phyloP scores from a whole-genome alignment of 495 filamentous ascomycete genomes.

The Lophiotrema nucula region DNA sequence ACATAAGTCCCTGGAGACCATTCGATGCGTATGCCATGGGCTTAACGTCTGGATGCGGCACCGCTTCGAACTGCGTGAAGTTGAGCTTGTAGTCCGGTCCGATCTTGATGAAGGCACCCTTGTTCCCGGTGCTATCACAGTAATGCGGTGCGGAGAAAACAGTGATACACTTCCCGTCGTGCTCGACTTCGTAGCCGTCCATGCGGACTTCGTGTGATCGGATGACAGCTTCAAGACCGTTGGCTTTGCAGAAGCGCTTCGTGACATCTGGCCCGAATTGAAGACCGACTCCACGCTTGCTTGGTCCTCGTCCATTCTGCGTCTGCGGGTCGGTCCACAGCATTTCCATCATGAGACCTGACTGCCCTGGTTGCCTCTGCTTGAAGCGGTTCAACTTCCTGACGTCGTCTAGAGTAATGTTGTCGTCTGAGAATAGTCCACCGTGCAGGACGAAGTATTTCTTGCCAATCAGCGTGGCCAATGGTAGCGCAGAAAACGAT shows the following conservation, averaged over 20 bases:
- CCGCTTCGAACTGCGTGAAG: constrained; percentile 91
- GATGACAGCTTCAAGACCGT: constrained; percentile 91
- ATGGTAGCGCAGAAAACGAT: constrained; percentile 89
- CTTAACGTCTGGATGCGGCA: constrained; percentile 90
- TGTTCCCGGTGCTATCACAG: constrained; percentile 96
- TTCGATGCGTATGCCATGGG: constrained; percentile 66
- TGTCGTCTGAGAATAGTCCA: constrained; percentile 96
- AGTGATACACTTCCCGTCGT: constrained; percentile 94
- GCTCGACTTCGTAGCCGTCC: constrained; percentile 97
- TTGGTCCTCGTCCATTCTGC: constrained; percentile 80
- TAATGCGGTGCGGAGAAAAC: constrained; percentile 98
- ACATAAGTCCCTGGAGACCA: constrained; percentile 27
- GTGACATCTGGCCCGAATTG: constrained; percentile 97
- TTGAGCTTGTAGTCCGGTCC: constrained; percentile 86
- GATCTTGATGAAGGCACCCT: constrained; percentile 98
- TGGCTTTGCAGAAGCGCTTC: constrained; percentile 93
- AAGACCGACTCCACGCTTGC: constrained; percentile 93
- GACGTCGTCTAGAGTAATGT: constrained; percentile 86
- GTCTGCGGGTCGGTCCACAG: constrained; percentile 97
- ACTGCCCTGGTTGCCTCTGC: constrained; percentile 93
- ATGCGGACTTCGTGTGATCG: constrained; percentile 96
- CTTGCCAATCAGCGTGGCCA: constrained; percentile 87
- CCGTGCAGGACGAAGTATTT: constrained; percentile 95
- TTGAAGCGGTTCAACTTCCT: constrained; percentile 86
- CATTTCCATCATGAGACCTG: constrained; percentile 99